phyloP scores from a whole-genome alignment of 2,329 filamentous ascomycete species.

The Pseudocercospora fuligena region DNA sequence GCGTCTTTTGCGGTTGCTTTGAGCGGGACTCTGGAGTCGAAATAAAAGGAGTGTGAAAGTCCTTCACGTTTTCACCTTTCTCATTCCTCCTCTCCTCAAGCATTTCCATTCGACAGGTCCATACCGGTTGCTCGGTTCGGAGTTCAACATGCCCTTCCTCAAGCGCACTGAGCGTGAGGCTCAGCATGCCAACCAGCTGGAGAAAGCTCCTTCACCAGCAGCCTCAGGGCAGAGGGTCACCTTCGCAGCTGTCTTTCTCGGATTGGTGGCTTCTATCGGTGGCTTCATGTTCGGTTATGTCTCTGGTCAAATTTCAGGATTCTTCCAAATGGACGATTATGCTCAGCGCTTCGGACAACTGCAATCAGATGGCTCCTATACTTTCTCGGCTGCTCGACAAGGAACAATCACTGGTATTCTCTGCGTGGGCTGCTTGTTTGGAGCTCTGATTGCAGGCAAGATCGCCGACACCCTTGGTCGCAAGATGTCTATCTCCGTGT shows the following conservation, averaged over 20 bases:
- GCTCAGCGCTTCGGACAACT: conserved; percentile 60
- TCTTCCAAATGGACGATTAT: conserved; percentile 56
- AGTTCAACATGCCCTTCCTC: conserved; percentile 39
- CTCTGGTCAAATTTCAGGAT: conserved; percentile 62
- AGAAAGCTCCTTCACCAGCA: conserved; percentile 34
- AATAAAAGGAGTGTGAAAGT: conserved; percentile 16
- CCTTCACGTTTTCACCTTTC: background rate
- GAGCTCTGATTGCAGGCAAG: conserved; percentile 48
- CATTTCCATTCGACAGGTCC: conserved; percentile 1
- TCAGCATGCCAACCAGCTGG: conserved; percentile 38
- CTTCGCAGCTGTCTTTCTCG: conserved; percentile 57
- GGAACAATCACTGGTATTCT: conserved; percentile 52
- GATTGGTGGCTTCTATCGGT: conserved; percentile 61
- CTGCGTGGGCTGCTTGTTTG: conserved; percentile 49
- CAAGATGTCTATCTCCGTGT: conserved; percentile 54
- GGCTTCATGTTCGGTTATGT: conserved; percentile 55
- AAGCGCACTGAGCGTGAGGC: conserved; percentile 41
- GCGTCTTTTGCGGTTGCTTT: conserved; percentile 16
- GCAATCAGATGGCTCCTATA: conserved; percentile 46
- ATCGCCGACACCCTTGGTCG: conserved; percentile 60
- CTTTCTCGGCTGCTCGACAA: conserved; percentile 41
- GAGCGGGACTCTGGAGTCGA: conserved; percentile 14
- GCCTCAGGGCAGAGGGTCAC: conserved; percentile 37
- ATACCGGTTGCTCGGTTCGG: background rate
- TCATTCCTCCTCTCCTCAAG: conserved; percentile 9